Percentiles rank a stretch among this genome's conserved stretches.
Conservation (phyloP, 176 grass and related monocot species). For the Aegilops tauschii region DNA sequence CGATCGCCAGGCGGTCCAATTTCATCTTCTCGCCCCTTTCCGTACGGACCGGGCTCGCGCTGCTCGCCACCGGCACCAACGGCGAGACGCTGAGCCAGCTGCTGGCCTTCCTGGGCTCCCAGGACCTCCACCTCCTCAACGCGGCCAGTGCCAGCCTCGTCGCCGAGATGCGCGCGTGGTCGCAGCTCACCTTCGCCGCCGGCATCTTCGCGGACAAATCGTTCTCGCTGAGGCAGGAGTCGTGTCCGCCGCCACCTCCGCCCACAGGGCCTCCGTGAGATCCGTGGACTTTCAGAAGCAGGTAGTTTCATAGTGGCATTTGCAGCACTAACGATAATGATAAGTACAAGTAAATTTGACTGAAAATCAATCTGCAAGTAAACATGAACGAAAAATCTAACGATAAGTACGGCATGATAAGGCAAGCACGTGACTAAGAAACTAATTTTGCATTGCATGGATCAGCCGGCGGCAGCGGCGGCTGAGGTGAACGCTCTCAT, state of each 20-base stretch:
- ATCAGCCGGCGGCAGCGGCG: not conserved
- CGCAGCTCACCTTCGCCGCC: constrained; percentile 23
- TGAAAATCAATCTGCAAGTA: not conserved
- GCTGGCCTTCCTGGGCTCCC: constrained; percentile 3
- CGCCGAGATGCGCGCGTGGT: not conserved
- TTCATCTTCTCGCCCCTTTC: constrained; percentile 36
- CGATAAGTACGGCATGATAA: not conserved
- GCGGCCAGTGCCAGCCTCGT: not conserved
- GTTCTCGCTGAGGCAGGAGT: constrained; percentile 1
- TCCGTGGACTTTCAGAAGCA: constrained; percentile 9
- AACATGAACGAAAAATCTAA: too few relatives aligned
- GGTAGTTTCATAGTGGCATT: not conserved
- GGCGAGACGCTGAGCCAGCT: not conserved
- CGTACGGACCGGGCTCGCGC: constrained; percentile 5
- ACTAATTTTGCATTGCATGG: not conserved
- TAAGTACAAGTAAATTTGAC: too few relatives aligned
- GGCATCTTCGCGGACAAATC: constrained; percentile 18
- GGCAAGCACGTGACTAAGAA: not conserved
- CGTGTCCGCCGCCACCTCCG: not conserved
- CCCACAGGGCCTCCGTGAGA: not conserved
- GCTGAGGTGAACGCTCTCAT: constrained; percentile 3
- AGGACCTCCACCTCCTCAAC: not conserved
- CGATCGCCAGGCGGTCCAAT: constrained; percentile 17
- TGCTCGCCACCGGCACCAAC: constrained; percentile 19
- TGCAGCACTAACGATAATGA: not conserved